Percentiles rank a stretch among this genome's conserved stretches.
Evolutionary conservation across 768 basidiomycete species (phyloP).

Genomic region (Suillus bovinus): DNA sequence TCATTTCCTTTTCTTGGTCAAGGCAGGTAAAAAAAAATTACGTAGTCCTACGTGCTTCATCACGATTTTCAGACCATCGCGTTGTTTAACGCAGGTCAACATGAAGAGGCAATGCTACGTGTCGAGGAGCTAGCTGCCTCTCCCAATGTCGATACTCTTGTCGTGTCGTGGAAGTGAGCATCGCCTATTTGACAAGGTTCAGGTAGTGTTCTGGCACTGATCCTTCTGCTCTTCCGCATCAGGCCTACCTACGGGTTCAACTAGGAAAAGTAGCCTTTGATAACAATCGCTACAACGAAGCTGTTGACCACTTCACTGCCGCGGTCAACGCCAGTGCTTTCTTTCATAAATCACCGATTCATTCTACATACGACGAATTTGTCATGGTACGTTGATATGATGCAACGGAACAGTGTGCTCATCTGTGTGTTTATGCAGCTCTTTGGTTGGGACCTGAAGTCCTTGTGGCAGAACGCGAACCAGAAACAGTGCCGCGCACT

Average conservation of each 20-base stretch:
- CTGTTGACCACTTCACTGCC: background rate
- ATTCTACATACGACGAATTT: background rate
- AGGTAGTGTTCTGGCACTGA: background rate
- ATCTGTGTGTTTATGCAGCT: background rate
- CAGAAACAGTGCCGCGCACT: background rate
- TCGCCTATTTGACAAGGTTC: background rate
- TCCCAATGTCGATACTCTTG: background rate
- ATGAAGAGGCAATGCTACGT: background rate
- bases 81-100: background rate
- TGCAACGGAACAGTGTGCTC: background rate
- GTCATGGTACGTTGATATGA: background rate
- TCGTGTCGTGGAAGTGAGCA: background rate
- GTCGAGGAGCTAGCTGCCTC: background rate
- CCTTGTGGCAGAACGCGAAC: background rate
- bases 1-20: background rate
- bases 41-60: background rate
- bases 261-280: background rate
- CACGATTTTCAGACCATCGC: background rate
- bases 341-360: background rate
- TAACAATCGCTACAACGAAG: background rate
- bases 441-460: background rate
- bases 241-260: background rate
- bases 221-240: background rate
- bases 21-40: background rate
- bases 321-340: background rate